Percentiles rank a stretch among this genome's conserved stretches.
Evolutionary conservation across 2,329 filamentous ascomycete genomes (phyloP).

Genomic region (Atkinsonella hypoxylon): DNA sequence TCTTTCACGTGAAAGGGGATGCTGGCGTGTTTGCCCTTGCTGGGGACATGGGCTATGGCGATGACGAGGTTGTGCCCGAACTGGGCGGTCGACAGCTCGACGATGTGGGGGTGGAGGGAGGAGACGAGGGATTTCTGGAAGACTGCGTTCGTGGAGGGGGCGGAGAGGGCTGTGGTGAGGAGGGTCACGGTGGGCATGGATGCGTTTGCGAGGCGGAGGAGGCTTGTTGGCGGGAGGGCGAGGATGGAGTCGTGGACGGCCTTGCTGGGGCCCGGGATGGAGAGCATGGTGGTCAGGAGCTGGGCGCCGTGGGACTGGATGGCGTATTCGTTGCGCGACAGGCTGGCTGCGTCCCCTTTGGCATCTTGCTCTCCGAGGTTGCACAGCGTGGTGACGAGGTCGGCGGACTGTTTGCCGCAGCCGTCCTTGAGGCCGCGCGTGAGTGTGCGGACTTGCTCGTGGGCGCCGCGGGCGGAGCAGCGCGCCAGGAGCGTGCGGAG

Average conservation of each 20-base stretch:
- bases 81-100: constrained; percentile 36
- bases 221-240: constrained; percentile 40
- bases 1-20: constrained; percentile 49
- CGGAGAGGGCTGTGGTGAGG: constrained; percentile 36
- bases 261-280: constrained; percentile 57
- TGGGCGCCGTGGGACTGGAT: constrained; percentile 62
- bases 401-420: constrained; percentile 34
- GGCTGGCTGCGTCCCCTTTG: constrained; percentile 24
- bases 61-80: constrained; percentile 40
- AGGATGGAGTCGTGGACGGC: constrained; percentile 64
- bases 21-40: constrained; percentile 33
- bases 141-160: constrained; percentile 33
- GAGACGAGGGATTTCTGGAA: constrained; percentile 45
- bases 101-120: constrained; percentile 31
- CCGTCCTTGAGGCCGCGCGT: constrained; percentile 36
- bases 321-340: constrained; percentile 42
- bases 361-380: constrained; percentile 19
- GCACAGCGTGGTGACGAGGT: constrained; percentile 38
- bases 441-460: constrained; percentile 36
- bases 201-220: constrained; percentile 51
- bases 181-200: constrained; percentile 37
- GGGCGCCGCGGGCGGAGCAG: constrained; percentile 55
- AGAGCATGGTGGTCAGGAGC: constrained; percentile 68
- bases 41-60: constrained; percentile 36
- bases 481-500: constrained; percentile 75